Base-by-base conservation (phyloP, 305 asterid species). In the Ajuga reptans region DNA sequence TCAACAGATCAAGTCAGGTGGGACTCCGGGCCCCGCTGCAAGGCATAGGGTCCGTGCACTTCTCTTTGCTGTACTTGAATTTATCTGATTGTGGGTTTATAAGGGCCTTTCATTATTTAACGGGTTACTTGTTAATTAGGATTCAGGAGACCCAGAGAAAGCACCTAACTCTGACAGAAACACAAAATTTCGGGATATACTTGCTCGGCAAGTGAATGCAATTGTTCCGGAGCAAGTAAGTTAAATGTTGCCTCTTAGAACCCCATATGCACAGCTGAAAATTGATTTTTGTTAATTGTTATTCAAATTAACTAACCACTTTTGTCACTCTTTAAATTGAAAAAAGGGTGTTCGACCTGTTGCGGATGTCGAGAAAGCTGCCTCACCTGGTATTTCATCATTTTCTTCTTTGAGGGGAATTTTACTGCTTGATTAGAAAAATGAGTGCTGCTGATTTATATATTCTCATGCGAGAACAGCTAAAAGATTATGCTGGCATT, bases 181-280 rank as follows among this genome's bases (percentile, higher is more conserved):
- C 77, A 45, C 80, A 21, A 91, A 79, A 67, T 80, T 92, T 62
- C 95, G 94, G 51, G 85, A 79, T 60, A 79, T 89, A 64, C 78
- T 86, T 77, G 86, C 84, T 12, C 85, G 99, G 45, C 95, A 79
- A 55, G 85, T 55, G 54, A 94, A 89, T 85, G 99, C 98, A 67
- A 77, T 87, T 79, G 86, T 82, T 74, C 86, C 95, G 5, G 99
- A 89, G 69, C 97, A 86, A 75, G 97, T 91, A 79, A 77, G 82
- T 63, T 53, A 21, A 42, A 56, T 53, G 42, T 43, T 24, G 31
- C 46, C 39, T 65, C n/a, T 33, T 34, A 33, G 53, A 46, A 17
- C 71, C 21, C 50, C 62, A 9, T 66, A 11, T 10, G 9, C 14
- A 43, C 54, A 24, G 64, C 24, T 43, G 34, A 49, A 64, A 37